These are phyloP conservation scores for Zasmidium angulare DNA, from an alignment of 2,329 filamentous ascomycete genomes.

Conservation along the genomic window DNA sequence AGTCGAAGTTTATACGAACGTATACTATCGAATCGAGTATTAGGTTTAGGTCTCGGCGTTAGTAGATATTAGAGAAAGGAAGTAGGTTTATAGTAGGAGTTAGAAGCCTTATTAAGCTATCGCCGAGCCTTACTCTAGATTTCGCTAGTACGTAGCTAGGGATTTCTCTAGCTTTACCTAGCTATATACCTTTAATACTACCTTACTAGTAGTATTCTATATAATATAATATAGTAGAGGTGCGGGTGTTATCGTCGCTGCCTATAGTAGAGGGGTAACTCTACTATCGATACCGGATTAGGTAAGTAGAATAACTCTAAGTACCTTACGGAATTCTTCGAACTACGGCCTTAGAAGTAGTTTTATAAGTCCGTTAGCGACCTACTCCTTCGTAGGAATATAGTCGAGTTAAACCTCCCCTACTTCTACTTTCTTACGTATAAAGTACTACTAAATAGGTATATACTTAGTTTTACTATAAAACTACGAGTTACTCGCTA, in stretches of 20 bases:
- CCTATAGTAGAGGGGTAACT: background rate
- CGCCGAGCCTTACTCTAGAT: no score
- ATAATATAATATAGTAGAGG: no score
- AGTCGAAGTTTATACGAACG: background rate
- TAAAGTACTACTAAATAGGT: conserved; percentile 1
- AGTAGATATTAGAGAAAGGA: background rate
- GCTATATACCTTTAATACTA: no score
- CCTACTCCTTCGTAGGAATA: conserved; percentile 1
- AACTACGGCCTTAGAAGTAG: background rate
- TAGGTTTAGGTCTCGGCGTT: background rate
- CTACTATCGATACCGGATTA: background rate
- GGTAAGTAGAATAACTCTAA: background rate
- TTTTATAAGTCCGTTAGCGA: conserved; percentile 6
- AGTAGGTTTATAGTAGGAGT: no score
- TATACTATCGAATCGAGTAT: background rate
- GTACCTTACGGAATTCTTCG: background rate
- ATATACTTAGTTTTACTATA: conserved; percentile 8
- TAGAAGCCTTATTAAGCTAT: no score
- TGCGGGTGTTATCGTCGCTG: no score
- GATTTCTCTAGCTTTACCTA: no score
- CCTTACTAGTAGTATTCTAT: no score
- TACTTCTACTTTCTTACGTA: conserved; percentile 2
- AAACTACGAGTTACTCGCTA: conserved; percentile 4
- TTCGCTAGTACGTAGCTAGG: no score
- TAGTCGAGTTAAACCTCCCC: conserved; percentile 1